These are phyloP conservation scores for Candida fluviatilis DNA, from an alignment of 805 yeast genomes.

Conservation along the genomic window DNA sequence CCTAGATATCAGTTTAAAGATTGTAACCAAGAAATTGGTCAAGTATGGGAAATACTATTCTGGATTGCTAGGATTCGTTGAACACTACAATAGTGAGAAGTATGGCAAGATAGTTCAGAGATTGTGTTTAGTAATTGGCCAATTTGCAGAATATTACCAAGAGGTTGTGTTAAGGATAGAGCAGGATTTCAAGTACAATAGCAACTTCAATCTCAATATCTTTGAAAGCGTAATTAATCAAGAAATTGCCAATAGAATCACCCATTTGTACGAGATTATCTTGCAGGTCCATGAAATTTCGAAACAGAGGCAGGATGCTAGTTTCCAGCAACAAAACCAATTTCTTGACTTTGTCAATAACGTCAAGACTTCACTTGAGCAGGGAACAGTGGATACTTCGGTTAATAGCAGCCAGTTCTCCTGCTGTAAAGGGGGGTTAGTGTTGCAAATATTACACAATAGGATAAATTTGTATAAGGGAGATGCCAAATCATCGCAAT, in stretches of 20 bases:
- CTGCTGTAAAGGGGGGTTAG: conserved; percentile 74
- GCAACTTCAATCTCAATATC: conserved; percentile 53
- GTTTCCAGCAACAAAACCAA: conserved; percentile 8
- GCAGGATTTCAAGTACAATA: conserved; percentile 43
- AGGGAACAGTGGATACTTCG: conserved; percentile 46
- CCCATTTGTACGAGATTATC: conserved; percentile 56
- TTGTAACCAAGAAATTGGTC: conserved; percentile 58
- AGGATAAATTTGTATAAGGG: conserved; percentile 60
- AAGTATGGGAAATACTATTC: conserved; percentile 60
- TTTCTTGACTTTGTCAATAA: conserved; percentile 31
- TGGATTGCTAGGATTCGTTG: conserved; percentile 57
- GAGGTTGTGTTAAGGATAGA: conserved; percentile 44
- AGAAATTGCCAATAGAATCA: conserved; percentile 30
- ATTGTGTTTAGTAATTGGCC: conserved; percentile 55
- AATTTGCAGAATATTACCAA: conserved; percentile 23
- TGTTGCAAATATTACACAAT: conserved; percentile 57
- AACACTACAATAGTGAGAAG: conserved; percentile 47
- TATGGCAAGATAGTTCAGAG: conserved; percentile 76
- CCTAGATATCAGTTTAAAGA: conserved; percentile 70
- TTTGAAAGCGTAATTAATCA: conserved; percentile 41
- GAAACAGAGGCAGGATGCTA: conserved; percentile 21
- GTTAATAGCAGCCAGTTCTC: conserved; percentile 48
- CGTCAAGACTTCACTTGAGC: conserved; percentile 38
- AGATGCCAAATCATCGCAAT: conserved; percentile 50
- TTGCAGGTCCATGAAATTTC: conserved; percentile 49